These are phyloP conservation scores for Ormosia emarginata DNA, from an alignment of 306 rosid genomes.

Conservation along the genomic window DNA sequence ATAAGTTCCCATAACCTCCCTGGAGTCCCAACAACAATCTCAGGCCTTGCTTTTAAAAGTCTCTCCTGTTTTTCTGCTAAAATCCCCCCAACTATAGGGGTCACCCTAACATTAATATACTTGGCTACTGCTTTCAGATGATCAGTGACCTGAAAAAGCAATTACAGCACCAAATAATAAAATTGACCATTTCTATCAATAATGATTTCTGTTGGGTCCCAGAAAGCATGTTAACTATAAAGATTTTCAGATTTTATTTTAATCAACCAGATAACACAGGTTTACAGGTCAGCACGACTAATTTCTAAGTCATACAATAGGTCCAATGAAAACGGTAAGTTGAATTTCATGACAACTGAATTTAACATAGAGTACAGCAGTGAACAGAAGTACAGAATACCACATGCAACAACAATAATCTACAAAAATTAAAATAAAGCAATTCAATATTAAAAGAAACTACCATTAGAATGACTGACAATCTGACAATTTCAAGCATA, in stretches of 20 bases:
- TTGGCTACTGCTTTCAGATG: constrained; percentile 76
- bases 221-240: not conserved
- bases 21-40: constrained; percentile 93
- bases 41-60: constrained; percentile 73
- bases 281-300: not conserved
- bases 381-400: not conserved
- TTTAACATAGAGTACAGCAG: not conserved
- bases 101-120: constrained; percentile 62
- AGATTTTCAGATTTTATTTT: not conserved
- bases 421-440: not conserved
- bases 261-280: not conserved
- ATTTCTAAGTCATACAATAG: not conserved
- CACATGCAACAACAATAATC: not conserved
- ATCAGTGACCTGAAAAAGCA: constrained; percentile 62
- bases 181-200: not conserved
- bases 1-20: constrained; percentile 97
- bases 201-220: not conserved
- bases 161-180: constrained; percentile 5
- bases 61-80: constrained; percentile 88
- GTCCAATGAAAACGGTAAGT: not conserved
- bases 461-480: not conserved
- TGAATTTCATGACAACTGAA: not conserved
- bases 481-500: not conserved
- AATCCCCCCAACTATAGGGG: constrained; percentile 93
- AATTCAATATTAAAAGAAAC: not conserved